Conservation (phyloP, 1,284 basidiomycete genomes). For the Entoloma clypeatum region DNA sequence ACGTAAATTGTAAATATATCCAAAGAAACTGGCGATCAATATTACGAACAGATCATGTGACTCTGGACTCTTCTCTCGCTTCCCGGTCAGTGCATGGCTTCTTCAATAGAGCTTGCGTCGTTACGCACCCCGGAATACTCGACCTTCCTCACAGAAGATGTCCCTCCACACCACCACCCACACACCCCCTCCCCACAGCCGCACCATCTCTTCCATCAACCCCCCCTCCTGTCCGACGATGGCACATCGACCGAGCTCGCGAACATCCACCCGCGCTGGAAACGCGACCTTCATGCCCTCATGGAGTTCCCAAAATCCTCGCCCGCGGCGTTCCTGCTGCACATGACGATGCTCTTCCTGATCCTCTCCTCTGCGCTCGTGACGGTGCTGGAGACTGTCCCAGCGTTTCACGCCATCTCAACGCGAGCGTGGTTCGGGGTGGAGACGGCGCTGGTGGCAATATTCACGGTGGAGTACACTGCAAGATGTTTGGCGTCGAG, state of each 20-base stretch:
- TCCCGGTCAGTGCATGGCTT: slow-evolving; percentile 16
- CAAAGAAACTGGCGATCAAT: too few species aligned
- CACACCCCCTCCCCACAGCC: slow-evolving; percentile 31
- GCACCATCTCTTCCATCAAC: slow-evolving; percentile 35
- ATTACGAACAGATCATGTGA: too few species aligned
- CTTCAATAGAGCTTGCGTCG: slow-evolving; percentile 20
- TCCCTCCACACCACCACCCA: slow-evolving; percentile 25
- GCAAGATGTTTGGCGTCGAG: slow-evolving; percentile 65
- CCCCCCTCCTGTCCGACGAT: slow-evolving; percentile 31
- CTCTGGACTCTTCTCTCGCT: too few species aligned
- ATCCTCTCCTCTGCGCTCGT: slow-evolving; percentile 73
- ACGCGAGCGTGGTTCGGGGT: slow-evolving; percentile 79
- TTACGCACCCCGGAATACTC: slow-evolving; percentile 23
- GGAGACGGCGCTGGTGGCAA: slow-evolving; percentile 70
- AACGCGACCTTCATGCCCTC: slow-evolving; percentile 53
- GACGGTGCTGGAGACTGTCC: slow-evolving; percentile 83
- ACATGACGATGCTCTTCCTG: slow-evolving; percentile 58
- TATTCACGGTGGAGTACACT: slow-evolving; percentile 81
- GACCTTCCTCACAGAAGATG: slow-evolving; percentile 37
- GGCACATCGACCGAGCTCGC: slow-evolving; percentile 31
- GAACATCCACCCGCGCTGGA: slow-evolving; percentile 51
- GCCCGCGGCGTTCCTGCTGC: slow-evolving; percentile 59
- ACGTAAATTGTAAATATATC: too few species aligned
- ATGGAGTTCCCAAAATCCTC: slow-evolving; percentile 71
- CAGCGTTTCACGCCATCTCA: slow-evolving; percentile 69